phyloP scores from a whole-genome alignment of 2,329 filamentous ascomycete species.

The Talaromyces sp. region DNA sequence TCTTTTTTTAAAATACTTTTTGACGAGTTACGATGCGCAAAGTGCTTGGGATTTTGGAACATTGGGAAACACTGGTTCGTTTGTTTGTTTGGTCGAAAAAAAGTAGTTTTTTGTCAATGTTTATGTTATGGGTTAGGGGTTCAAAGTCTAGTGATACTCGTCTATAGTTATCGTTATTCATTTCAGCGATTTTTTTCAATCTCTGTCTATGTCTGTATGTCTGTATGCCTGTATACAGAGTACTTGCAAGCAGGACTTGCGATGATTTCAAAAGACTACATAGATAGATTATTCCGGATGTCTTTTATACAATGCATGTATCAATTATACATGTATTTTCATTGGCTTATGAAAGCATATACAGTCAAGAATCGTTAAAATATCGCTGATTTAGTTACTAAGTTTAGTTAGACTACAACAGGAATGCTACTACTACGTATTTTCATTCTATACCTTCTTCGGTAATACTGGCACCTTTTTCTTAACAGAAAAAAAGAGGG shows the following conservation, averaged over 20 bases:
- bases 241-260: neutral
- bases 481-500: neutral
- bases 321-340: neutral
- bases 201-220: neutral
- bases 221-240: neutral
- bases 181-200: neutral
- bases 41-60: neutral
- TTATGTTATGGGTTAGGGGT: neutral
- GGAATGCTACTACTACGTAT: neutral
- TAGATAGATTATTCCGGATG: no score
- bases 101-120: neutral
- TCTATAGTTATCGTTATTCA: neutral
- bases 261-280: neutral
- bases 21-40: constrained; percentile 1
- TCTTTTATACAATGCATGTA: neutral
- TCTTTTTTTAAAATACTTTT: neutral
- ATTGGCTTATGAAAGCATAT: no score
- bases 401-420: no score
- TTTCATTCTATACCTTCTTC: neutral
- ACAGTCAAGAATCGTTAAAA: neutral
- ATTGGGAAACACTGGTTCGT: neutral
- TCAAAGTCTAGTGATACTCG: neutral
- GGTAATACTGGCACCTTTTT: no score
- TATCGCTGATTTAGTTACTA: neutral
- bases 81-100: constrained; percentile 1